Percentiles rank a stretch among this genome's conserved stretches.
phyloP scores from a whole-genome alignment of 2,329 filamentous ascomycete species.

The Penicillium paneum region DNA sequence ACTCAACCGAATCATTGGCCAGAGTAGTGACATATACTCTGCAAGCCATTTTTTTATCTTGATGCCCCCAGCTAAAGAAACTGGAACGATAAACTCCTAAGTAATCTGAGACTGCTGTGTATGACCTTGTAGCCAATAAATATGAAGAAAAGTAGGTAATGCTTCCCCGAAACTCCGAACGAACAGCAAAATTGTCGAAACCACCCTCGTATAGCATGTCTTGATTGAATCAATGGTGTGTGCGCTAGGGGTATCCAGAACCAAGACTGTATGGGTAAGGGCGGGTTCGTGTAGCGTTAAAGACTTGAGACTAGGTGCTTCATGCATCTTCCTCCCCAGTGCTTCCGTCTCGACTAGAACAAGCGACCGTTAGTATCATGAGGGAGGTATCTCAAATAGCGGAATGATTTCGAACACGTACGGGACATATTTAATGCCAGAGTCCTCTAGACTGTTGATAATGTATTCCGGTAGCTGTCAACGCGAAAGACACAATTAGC shows the following conservation, averaged over 20 bases:
- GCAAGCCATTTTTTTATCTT: not conserved
- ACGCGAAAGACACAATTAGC: slow-evolving; percentile 1
- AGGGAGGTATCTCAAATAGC: not conserved
- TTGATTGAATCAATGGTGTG: slow-evolving; percentile 1
- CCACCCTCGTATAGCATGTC: slow-evolving; percentile 1
- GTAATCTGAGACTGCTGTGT: slow-evolving; percentile 8
- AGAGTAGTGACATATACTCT: not conserved
- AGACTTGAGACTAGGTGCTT: slow-evolving; percentile 9
- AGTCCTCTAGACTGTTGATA: slow-evolving; percentile 54
- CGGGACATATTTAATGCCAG: slow-evolving; percentile 61
- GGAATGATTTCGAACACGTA: slow-evolving; percentile 31
- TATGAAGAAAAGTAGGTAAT: slow-evolving; percentile 17
- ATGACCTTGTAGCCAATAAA: slow-evolving; percentile 14
- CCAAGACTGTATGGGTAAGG: slow-evolving; percentile 3
- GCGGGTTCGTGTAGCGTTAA: slow-evolving; percentile 4
- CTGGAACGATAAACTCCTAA: not conserved
- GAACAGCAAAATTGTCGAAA: slow-evolving; percentile 6
- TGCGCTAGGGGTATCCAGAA: slow-evolving; percentile 10
- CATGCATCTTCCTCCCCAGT: slow-evolving; percentile 45
- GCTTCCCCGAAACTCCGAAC: slow-evolving; percentile 24
- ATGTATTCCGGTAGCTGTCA: slow-evolving; percentile 56
- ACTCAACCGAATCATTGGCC: slow-evolving; percentile 3
- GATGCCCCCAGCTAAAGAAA: not conserved
- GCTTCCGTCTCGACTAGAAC: slow-evolving; percentile 45
- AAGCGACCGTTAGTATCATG: slow-evolving; percentile 6